Evolutionary conservation across 441 rosid species (phyloP).

Genomic region (Gossypium schwendimanii): DNA sequence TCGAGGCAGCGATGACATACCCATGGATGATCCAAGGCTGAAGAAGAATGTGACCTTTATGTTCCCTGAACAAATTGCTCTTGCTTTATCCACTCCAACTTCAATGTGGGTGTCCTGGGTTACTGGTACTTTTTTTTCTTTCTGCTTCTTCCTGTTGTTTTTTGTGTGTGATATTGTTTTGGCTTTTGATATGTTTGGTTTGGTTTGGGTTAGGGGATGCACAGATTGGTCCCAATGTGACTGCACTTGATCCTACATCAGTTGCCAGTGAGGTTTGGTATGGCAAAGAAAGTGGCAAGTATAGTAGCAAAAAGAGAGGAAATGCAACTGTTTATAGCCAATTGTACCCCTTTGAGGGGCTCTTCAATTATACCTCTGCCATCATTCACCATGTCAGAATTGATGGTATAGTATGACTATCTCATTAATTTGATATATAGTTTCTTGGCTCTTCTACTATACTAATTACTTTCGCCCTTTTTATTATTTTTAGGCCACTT

Average conservation of each 20-base stretch:
- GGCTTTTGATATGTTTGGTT: conserved; percentile 1
- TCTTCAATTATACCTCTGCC: conserved; percentile 50
- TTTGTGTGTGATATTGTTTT: neutral
- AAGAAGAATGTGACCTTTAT: conserved; percentile 35
- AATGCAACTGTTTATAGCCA: conserved; percentile 31
- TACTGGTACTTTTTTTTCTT: conserved; percentile 29
- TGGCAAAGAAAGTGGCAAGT: conserved; percentile 39
- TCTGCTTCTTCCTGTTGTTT: neutral
- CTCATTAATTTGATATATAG: neutral
- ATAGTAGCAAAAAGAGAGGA: conserved; percentile 19
- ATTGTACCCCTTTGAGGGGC: conserved; percentile 50
- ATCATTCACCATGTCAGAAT: conserved; percentile 64
- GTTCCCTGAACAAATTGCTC: conserved; percentile 50
- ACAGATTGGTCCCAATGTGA: conserved; percentile 40
- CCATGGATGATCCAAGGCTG: conserved; percentile 45
- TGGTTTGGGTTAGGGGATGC: conserved; percentile 42
- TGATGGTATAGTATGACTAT: conserved; percentile 31
- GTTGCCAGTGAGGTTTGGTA: conserved; percentile 33
- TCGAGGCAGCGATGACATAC: conserved; percentile 50
- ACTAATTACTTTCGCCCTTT: too few relatives aligned
- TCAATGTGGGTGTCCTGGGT: conserved; percentile 67
- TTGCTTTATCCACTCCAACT: conserved; percentile 36
- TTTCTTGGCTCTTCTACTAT: too few relatives aligned
- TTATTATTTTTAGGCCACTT: too few relatives aligned
- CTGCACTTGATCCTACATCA: conserved; percentile 33